A percentile compares a stretch with the other conserved stretches of the same genome.
These are phyloP conservation scores for Tylopilus orsonianus DNA, from an alignment of 1,284 basidiomycete species.

Conservation along the genomic window DNA sequence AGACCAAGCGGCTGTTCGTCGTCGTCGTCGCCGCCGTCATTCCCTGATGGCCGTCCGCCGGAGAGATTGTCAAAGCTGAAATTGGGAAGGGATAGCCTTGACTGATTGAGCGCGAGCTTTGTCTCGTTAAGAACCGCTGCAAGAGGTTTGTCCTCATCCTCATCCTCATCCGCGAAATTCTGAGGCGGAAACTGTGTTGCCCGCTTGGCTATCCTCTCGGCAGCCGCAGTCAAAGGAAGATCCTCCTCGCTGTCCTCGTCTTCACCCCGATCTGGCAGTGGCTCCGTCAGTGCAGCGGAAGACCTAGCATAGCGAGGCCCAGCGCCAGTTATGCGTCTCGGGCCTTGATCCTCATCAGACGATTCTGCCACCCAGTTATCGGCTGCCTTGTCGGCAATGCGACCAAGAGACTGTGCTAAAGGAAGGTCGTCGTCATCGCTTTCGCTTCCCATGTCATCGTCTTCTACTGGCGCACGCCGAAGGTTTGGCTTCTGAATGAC, in stretches of 20 bases:
- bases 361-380: conserved; percentile 58
- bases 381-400: conserved; percentile 32
- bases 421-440: conserved; percentile 43
- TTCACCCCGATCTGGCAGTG: conserved; percentile 12
- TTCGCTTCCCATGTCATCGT: conserved; percentile 48
- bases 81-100: conserved; percentile 46
- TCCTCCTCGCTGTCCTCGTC: conserved; percentile 72
- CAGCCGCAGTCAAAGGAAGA: conserved; percentile 65
- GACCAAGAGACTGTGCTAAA: conserved; percentile 25
- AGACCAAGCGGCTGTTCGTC: conserved; percentile 64
- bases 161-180: conserved; percentile 27
- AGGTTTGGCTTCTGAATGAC: conserved; percentile 48
- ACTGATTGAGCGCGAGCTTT: conserved; percentile 47
- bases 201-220: conserved; percentile 35
- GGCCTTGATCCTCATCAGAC: conserved; percentile 54
- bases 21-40: conserved; percentile 46
- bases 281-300: conserved; percentile 15
- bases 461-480: conserved; percentile 44
- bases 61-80: conserved; percentile 43
- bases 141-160: conserved; percentile 71
- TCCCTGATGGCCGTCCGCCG: conserved; percentile 25
- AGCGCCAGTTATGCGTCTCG: conserved; percentile 54
- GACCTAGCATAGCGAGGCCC: conserved; percentile 44
- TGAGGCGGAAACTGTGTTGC: conserved; percentile 21
- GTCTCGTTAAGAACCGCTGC: conserved; percentile 58